These are phyloP conservation scores for Fusarium irregulare DNA, from an alignment of 2,329 filamentous ascomycete species.

Conservation along the genomic window DNA sequence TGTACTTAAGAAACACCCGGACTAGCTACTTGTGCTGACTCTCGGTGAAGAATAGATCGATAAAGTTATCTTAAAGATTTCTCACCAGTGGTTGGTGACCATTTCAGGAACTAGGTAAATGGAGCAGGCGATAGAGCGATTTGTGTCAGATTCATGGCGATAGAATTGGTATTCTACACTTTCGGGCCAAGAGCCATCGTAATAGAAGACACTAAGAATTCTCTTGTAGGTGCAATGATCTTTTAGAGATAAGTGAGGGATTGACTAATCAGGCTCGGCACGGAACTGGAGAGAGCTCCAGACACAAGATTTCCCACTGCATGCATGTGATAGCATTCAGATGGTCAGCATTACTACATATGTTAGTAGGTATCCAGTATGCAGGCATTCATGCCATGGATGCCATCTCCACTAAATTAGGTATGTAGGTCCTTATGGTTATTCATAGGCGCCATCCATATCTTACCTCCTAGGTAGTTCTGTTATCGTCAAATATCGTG, in stretches of 20 bases:
- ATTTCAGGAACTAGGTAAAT: not conserved
- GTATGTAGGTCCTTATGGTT: not conserved
- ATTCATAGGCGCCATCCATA: not conserved
- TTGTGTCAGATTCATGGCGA: not conserved
- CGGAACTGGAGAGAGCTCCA: not conserved
- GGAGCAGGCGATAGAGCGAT: not conserved
- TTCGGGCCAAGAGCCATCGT: not conserved
- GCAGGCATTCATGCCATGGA: not conserved
- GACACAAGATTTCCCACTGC: not conserved
- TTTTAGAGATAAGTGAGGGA: not conserved
- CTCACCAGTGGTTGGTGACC: not conserved
- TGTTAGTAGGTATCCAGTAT: not conserved
- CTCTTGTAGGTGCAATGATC: not conserved
- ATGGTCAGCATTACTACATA: not conserved
- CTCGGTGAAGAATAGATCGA: not conserved
- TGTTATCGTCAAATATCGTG: not conserved
- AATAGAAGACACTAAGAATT: not conserved
- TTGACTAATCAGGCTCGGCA: not conserved
- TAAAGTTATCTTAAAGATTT: not conserved
- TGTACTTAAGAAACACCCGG: not conserved
- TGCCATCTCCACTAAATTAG: not conserved
- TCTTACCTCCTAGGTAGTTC: not conserved
- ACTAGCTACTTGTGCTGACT: not conserved
- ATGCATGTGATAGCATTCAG: not conserved
- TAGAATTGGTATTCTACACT: not conserved